Conservation (phyloP, 805 yeast genomes). For the Metschnikowia lunata region DNA sequence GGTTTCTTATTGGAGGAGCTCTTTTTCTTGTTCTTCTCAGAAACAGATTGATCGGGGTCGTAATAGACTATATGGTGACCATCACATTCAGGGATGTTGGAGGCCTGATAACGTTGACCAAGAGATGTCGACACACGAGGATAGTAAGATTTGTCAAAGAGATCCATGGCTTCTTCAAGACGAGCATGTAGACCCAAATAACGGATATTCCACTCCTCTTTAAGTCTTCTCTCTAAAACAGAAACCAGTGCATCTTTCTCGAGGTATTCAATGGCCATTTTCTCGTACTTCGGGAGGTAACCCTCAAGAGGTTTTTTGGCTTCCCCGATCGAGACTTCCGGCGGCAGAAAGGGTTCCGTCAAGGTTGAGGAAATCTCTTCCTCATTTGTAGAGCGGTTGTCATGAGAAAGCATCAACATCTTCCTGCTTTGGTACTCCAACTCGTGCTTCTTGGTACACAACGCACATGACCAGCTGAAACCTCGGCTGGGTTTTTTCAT, state of each 20-base stretch:
- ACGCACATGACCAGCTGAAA: constrained; percentile 85
- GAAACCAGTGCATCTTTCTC: constrained; percentile 40
- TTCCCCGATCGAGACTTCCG: not conserved
- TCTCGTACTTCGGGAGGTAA: constrained; percentile 50
- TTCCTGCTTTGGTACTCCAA: constrained; percentile 36
- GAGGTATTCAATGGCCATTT: constrained; percentile 51
- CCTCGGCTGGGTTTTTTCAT: constrained; percentile 78
- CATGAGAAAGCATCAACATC: constrained; percentile 38
- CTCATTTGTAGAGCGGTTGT: constrained; percentile 38
- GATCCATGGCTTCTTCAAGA: constrained; percentile 71
- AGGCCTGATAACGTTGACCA: constrained; percentile 70
- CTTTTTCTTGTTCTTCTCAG: constrained; percentile 10
- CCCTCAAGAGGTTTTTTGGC: constrained; percentile 9
- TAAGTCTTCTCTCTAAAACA: constrained; percentile 44
- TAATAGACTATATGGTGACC: constrained; percentile 61
- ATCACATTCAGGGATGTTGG: constrained; percentile 60
- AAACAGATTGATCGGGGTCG: constrained; percentile 33
- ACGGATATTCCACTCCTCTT: constrained; percentile 79
- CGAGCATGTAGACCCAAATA: constrained; percentile 73
- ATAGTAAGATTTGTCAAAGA: constrained; percentile 67
- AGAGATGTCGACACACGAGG: constrained; percentile 76
- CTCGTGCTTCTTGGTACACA: constrained; percentile 62
- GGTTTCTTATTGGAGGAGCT: constrained; percentile 9
- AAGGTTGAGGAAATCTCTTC: constrained; percentile 23
- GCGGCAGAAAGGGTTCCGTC: not conserved